A percentile compares a stretch with the other conserved stretches of the same genome.
phyloP scores from a whole-genome alignment of 805 yeast species.

The Lipomyces starkeyi region DNA sequence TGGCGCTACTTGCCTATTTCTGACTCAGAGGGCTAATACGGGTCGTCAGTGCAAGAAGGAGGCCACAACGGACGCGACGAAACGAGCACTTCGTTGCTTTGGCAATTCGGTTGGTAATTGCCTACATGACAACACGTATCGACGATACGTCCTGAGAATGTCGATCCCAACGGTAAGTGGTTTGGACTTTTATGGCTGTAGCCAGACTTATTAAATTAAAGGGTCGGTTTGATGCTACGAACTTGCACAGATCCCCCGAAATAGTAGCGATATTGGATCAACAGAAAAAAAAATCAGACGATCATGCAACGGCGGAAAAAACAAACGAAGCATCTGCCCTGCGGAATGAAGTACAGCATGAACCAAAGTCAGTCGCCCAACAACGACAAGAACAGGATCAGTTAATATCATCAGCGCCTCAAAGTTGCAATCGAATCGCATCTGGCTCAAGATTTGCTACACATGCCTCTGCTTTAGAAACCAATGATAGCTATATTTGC shows the following conservation, averaged over 20 bases:
- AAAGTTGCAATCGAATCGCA: neutral
- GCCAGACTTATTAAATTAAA: neutral
- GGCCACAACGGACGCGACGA: conserved; percentile 83
- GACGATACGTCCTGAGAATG: conserved; percentile 38
- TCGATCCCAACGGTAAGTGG: conserved; percentile 25
- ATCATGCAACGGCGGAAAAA: neutral
- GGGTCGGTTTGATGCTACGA: conserved; percentile 5
- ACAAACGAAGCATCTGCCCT: neutral
- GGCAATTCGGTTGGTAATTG: conserved; percentile 73
- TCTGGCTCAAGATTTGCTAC: neutral
- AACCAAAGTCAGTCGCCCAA: neutral
- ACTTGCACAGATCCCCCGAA: neutral
- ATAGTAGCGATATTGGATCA: conserved; percentile 4
- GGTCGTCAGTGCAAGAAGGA: conserved; percentile 65
- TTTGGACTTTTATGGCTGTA: neutral
- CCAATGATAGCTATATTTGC: conserved; percentile 8
- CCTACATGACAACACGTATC: conserved; percentile 45
- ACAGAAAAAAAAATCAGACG: neutral
- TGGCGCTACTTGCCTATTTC: neutral
- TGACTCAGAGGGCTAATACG: neutral
- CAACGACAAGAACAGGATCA: neutral
- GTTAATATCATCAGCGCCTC: neutral
- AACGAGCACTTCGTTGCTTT: conserved; percentile 77
- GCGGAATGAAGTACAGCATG: neutral
- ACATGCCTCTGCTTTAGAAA: neutral